Conservation (phyloP, 306 rosid genomes). For the Sophora flavescens region DNA sequence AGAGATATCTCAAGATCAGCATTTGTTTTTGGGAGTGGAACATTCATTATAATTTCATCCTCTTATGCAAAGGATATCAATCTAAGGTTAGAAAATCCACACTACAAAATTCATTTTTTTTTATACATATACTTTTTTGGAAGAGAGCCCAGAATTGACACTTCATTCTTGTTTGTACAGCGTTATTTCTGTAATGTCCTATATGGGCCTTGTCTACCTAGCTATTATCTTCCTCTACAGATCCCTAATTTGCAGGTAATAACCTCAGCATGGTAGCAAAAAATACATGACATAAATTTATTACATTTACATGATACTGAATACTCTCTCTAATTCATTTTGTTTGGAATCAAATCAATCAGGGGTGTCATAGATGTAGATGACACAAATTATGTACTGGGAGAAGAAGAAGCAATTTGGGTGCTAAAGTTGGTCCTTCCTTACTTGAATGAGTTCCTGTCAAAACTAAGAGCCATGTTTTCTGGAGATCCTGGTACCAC, state of each 20-base stretch:
- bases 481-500: slow-evolving; percentile 88
- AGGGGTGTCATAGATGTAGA: slow-evolving; percentile 65
- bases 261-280: neutral
- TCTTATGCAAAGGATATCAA: slow-evolving; percentile 69
- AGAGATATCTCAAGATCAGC: slow-evolving; percentile 78
- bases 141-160: slow-evolving; percentile 41
- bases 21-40: slow-evolving; percentile 74
- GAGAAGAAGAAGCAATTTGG: slow-evolving; percentile 84
- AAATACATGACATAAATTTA: neutral
- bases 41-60: slow-evolving; percentile 65
- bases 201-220: slow-evolving; percentile 74
- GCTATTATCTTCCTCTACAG: slow-evolving; percentile 76
- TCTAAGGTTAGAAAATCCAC: slow-evolving; percentile 61
- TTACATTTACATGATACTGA: neutral
- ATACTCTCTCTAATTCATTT: slow-evolving; percentile 27
- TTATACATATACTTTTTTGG: neutral
- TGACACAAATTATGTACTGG: slow-evolving; percentile 58
- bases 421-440: slow-evolving; percentile 68
- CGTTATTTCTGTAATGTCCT: slow-evolving; percentile 70
- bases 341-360: slow-evolving; percentile 35
- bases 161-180: slow-evolving; percentile 52
- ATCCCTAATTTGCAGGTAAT: slow-evolving; percentile 74
- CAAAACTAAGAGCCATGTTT: slow-evolving; percentile 73
- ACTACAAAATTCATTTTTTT: neutral
- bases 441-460: slow-evolving; percentile 71